These are phyloP conservation scores for Penicillium simplicissimum DNA, from an alignment of 495 filamentous ascomycete genomes.

Conservation along the genomic window DNA sequence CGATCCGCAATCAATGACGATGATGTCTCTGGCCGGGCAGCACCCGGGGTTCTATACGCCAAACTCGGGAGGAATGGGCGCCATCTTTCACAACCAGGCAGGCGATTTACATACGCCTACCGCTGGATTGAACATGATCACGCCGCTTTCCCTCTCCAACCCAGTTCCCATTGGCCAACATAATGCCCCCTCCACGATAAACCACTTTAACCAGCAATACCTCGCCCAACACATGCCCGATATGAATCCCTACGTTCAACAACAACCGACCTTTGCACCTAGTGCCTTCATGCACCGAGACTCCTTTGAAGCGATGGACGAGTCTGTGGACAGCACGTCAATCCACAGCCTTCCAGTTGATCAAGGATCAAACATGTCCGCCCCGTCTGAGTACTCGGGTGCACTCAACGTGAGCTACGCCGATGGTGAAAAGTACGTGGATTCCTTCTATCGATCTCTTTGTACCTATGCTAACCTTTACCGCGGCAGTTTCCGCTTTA, in stretches of 20 bases:
- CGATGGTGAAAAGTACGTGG: slow-evolving; percentile 52
- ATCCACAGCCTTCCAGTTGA: slow-evolving; percentile 48
- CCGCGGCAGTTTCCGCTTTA: slow-evolving; percentile 79
- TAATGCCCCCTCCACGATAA: slow-evolving; percentile 39
- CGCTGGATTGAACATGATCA: slow-evolving; percentile 73
- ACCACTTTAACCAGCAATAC: slow-evolving; percentile 61
- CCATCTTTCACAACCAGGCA: slow-evolving; percentile 77
- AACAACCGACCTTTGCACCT: slow-evolving; percentile 66
- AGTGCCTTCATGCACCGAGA: slow-evolving; percentile 77
- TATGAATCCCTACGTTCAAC: slow-evolving; percentile 69
- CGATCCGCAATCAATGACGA: slow-evolving; percentile 80
- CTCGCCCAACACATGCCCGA: slow-evolving; percentile 70
- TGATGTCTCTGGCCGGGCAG: slow-evolving; percentile 75
- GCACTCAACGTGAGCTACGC: slow-evolving; percentile 29
- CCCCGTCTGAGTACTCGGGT: slow-evolving; percentile 29
- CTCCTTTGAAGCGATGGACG: slow-evolving; percentile 77
- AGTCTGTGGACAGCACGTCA: slow-evolving; percentile 60
- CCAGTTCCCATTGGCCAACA: slow-evolving; percentile 44
- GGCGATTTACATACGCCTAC: slow-evolving; percentile 90
- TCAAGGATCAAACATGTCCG: slow-evolving; percentile 29
- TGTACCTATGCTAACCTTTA: slow-evolving; percentile 9
- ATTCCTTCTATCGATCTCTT: background rate
- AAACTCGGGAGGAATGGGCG: slow-evolving; percentile 80
- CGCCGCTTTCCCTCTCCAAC: slow-evolving; percentile 78
- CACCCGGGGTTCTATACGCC: slow-evolving; percentile 85